These are phyloP conservation scores for Daldinia vernicosa DNA, from an alignment of 495 filamentous ascomycete genomes.

Conservation along the genomic window DNA sequence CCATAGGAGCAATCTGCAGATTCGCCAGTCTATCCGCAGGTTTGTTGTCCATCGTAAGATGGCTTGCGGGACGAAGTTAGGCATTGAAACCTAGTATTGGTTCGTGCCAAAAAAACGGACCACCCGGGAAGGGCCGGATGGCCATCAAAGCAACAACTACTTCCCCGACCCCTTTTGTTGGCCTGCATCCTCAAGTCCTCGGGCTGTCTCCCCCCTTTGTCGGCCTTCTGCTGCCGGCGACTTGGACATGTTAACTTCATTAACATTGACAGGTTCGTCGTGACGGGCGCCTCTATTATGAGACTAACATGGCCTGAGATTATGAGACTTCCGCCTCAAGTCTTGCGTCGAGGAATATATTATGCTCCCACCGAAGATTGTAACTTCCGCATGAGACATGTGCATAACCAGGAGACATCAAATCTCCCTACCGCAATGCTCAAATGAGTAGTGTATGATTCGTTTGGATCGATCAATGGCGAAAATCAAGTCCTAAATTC, in stretches of 20 bases:
- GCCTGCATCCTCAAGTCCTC: conserved; percentile 16
- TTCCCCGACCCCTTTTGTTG: conserved; percentile 20
- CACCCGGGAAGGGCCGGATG: conserved; percentile 9
- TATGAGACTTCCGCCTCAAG: conserved; percentile 20
- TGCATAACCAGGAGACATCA: conserved; percentile 25
- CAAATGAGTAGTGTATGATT: conserved; percentile 30
- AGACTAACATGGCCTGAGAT: conserved; percentile 19
- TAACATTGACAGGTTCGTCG: conserved; percentile 14
- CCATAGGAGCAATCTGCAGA: conserved; percentile 32
- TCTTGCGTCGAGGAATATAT: conserved; percentile 24
- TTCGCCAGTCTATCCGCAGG: conserved; percentile 28
- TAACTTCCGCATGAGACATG: conserved; percentile 23
- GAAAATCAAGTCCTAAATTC: conserved; percentile 41
- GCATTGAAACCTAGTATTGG: conserved; percentile 21
- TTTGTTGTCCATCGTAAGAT: conserved; percentile 23
- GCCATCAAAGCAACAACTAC: conserved; percentile 29
- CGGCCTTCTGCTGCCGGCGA: conserved; percentile 19
- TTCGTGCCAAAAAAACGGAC: conserved; percentile 15
- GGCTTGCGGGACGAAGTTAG: conserved; percentile 11
- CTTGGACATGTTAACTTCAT: conserved; percentile 18
- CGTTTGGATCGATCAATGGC: conserved; percentile 16
- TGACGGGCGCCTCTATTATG: conserved; percentile 9
- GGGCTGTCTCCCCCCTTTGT: conserved; percentile 11
- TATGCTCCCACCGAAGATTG: conserved; percentile 20
- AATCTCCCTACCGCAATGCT: conserved; percentile 25